Conservation (phyloP, 225 moss, liverwort and hornwort genomes). For the Neckera pumila region DNA sequence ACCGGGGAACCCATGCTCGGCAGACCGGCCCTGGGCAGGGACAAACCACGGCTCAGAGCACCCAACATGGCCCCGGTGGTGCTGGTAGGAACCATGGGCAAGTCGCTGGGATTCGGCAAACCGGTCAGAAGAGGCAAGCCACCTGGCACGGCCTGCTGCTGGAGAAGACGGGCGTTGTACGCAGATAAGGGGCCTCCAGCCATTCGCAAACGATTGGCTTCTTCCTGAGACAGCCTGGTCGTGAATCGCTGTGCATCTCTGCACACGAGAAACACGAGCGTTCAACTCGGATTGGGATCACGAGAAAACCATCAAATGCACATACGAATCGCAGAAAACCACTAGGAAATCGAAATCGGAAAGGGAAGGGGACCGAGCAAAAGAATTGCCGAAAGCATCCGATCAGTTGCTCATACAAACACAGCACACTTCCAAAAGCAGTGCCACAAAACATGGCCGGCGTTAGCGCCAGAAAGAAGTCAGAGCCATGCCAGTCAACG, state of each 20-base stretch:
- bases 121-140: slow-evolving; percentile 56
- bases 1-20: slow-evolving; percentile 53
- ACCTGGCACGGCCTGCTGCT: slow-evolving; percentile 44
- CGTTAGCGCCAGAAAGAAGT: not conserved
- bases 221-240: slow-evolving; percentile 55
- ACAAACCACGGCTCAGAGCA: slow-evolving; percentile 63
- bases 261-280: not conserved
- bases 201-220: slow-evolving; percentile 56
- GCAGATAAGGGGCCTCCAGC: slow-evolving; percentile 14
- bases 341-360: not conserved
- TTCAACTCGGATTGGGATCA: not conserved
- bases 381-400: not conserved
- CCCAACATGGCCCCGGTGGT: slow-evolving; percentile 51
- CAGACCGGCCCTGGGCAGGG: slow-evolving; percentile 49
- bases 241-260: slow-evolving; percentile 79
- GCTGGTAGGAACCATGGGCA: slow-evolving; percentile 43
- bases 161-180: slow-evolving; percentile 39
- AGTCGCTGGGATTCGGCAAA: slow-evolving; percentile 53
- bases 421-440: not conserved
- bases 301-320: not conserved
- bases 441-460: not conserved
- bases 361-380: too few species aligned
- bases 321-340: not conserved
- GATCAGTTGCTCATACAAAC: not conserved
- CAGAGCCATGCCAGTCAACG: not conserved